A percentile compares a stretch with the other conserved stretches of the same genome.
Conservation (phyloP, 768 basidiomycete species). For the Panus rudis region DNA sequence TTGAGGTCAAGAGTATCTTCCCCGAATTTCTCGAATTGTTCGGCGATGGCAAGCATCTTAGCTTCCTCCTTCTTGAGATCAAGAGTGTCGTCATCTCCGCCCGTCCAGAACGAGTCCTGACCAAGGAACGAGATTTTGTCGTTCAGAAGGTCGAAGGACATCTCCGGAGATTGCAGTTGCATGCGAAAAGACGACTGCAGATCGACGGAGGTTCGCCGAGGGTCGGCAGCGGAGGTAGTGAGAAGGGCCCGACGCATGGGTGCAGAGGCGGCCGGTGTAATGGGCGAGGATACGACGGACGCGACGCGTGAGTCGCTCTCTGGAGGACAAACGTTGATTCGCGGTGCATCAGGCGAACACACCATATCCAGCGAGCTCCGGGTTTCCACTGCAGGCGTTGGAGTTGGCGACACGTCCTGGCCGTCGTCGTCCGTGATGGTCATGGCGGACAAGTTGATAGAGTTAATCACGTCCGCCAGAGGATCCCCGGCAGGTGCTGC, state of each 20-base stretch:
- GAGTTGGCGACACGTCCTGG: neutral
- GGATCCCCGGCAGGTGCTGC: slow-evolving; percentile 19
- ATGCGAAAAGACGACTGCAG: slow-evolving; percentile 29
- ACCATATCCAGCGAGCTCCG: neutral
- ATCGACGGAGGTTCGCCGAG: slow-evolving; percentile 26
- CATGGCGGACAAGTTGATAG: slow-evolving; percentile 18
- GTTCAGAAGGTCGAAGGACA: slow-evolving; percentile 30
- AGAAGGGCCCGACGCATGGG: slow-evolving; percentile 10
- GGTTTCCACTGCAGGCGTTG: neutral
- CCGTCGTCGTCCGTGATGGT: slow-evolving; percentile 5
- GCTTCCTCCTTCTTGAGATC: slow-evolving; percentile 19
- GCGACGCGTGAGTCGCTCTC: neutral
- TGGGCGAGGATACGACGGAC: neutral
- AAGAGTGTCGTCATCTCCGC: slow-evolving; percentile 18
- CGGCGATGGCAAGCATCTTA: slow-evolving; percentile 17
- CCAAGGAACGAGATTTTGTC: slow-evolving; percentile 29
- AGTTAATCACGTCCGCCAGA: slow-evolving; percentile 24
- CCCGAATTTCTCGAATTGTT: slow-evolving; percentile 9
- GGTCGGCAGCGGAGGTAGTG: slow-evolving; percentile 12
- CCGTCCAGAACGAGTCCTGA: slow-evolving; percentile 21
- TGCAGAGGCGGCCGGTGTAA: neutral
- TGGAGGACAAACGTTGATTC: neutral
- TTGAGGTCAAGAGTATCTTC: no score
- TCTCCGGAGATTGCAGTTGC: slow-evolving; percentile 26
- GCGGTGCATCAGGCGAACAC: neutral